Conservation (phyloP, 768 basidiomycete species). For the Boletellus ananiceps region DNA sequence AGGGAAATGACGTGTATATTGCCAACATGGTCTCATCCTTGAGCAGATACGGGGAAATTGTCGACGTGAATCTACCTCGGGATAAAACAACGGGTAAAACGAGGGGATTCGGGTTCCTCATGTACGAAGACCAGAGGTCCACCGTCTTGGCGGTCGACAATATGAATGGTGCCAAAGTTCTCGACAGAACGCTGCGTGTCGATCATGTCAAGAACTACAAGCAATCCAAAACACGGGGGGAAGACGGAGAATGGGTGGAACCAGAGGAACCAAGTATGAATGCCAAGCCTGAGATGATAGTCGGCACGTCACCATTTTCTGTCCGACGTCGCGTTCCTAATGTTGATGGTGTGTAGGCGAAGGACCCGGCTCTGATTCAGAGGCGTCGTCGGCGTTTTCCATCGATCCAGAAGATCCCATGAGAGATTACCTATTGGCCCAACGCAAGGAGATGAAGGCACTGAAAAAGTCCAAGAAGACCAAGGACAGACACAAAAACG, state of each 20-base stretch:
- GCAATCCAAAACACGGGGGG: slow-evolving; percentile 73
- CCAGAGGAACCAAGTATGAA: slow-evolving; percentile 83
- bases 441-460: slow-evolving; percentile 68
- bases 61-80: slow-evolving; percentile 91
- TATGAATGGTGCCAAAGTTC: slow-evolving; percentile 88
- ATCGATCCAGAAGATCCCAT: slow-evolving; percentile 98
- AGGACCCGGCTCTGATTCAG: slow-evolving; percentile 57
- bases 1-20: slow-evolving; percentile 29
- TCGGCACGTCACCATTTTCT: slow-evolving; percentile 41
- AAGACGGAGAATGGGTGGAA: slow-evolving; percentile 82
- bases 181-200: slow-evolving; percentile 83
- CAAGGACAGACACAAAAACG: slow-evolving; percentile 66
- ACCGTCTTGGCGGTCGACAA: slow-evolving; percentile 97
- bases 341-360: slow-evolving; percentile 38
- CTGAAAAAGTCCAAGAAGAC: slow-evolving; percentile 58
- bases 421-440: slow-evolving; percentile 83
- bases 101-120: slow-evolving; percentile 91
- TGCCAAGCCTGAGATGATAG: slow-evolving; percentile 70
- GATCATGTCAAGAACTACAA: slow-evolving; percentile 93
- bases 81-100: slow-evolving; percentile 91
- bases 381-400: slow-evolving; percentile 54
- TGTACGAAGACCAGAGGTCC: slow-evolving; percentile 98
- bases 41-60: slow-evolving; percentile 88
- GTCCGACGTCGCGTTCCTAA: slow-evolving; percentile 1
- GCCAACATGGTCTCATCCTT: not conserved